These are phyloP conservation scores for Begonia peltatifolia DNA, from an alignment of 306 rosid species.

Conservation along the genomic window DNA sequence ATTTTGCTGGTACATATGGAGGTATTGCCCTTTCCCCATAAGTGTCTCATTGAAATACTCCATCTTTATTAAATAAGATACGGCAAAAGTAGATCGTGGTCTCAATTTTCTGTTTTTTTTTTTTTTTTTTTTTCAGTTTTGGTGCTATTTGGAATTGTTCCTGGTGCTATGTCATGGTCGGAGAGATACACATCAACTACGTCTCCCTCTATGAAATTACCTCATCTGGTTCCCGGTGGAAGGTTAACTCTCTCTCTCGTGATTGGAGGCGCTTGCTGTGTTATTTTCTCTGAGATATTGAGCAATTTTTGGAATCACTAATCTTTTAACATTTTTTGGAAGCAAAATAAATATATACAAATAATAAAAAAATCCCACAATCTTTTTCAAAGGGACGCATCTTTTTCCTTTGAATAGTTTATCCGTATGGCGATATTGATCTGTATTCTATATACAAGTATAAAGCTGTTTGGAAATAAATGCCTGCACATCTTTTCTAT, in stretches of 20 bases:
- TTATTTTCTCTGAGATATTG: conserved; percentile 40
- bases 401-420: too few species aligned
- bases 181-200: conserved; percentile 43
- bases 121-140: conserved; percentile 25
- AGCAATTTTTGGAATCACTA: conserved; percentile 35
- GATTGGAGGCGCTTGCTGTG: conserved; percentile 54
- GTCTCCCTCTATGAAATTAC: conserved; percentile 27
- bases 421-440: too few species aligned
- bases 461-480: too few species aligned
- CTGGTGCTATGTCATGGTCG: conserved; percentile 76
- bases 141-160: conserved; percentile 63
- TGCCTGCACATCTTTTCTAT: too few species aligned
- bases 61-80: too few species aligned
- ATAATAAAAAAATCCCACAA: too few species aligned
- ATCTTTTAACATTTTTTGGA: not conserved
- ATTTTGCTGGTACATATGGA: conserved; percentile 74
- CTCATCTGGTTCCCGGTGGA: conserved; percentile 72
- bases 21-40: conserved; percentile 13
- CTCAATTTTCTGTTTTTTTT: conserved; percentile 6
- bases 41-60: not conserved
- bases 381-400: too few species aligned
- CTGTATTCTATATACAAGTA: too few species aligned
- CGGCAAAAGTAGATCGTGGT: not conserved
- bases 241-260: conserved; percentile 48
- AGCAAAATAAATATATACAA: too few species aligned